Evolutionary conservation across 345 rosid species (phyloP), one percentile per base, ranked within the genome.

Genomic region (Sonneratia caseolaris): DNA sequence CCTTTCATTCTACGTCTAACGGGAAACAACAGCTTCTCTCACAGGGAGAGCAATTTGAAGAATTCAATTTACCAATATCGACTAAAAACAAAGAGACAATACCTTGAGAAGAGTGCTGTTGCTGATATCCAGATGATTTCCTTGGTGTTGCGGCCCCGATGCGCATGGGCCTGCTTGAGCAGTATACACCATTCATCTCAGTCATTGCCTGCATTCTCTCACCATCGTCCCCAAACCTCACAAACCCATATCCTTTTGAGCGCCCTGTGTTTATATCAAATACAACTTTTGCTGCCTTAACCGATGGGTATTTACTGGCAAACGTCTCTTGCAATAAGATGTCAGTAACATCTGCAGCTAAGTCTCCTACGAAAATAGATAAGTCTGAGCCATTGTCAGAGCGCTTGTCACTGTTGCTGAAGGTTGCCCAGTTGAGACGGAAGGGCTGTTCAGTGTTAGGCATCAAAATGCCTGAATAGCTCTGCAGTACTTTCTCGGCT

Each of bases 371-470:
- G 79, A 92, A 95, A 51, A 95, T 95, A 57, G 97, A 95, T 82
- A 89, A 89, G 77, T 92, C 97, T 61, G 97, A 86, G 70, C 87
- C 91, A 72, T 83, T 95, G 71, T 95, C 99, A 45, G 91, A 81
- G 69, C 91, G 86, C 91, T 92, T 92, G 74, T 95, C 97, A 37
- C 91, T 91, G 5, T 84, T 80, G 80, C 92, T 89, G 81, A 95
- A 95, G 76, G 97, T 86, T 57, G 99, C 99, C 99, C 99, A 95
- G 79, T 95, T 92, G 68, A 95, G 85, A 80, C 93, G 97, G 75
- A 88, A 95, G n/a, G 91, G 92, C 77, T 87, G 97, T 2, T 95
- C 97, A 0, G 88, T 81, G 59, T 86, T 89, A 72, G 85, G 91
- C 99, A 95, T 95, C 82, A 81, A 57, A 65, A 81, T 77, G 73